A percentile compares a stretch with the other conserved stretches of the same genome.
Conservation (phyloP, 2,329 filamentous ascomycete species). For the Massarina eburnea region DNA sequence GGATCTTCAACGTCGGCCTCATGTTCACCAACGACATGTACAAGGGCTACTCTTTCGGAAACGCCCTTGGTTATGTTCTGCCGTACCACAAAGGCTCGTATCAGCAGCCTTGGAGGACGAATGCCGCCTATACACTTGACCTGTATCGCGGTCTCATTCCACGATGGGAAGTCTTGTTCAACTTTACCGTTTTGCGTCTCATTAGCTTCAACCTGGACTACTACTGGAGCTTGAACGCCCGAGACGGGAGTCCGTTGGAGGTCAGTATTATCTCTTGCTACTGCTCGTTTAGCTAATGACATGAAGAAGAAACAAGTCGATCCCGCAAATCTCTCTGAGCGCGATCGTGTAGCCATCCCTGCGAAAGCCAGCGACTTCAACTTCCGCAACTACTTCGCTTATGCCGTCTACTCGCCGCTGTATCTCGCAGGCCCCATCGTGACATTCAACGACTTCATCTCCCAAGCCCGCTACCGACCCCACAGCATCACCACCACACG, state of each 20-base stretch:
- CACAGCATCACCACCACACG: constrained; percentile 70
- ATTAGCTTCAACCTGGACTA: constrained; percentile 98
- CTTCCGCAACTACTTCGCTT: constrained; percentile 87
- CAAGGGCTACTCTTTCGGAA: constrained; percentile 72
- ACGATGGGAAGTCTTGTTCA: constrained; percentile 97
- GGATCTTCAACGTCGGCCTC: constrained; percentile 83
- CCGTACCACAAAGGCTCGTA: constrained; percentile 46
- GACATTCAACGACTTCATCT: constrained; percentile 97
- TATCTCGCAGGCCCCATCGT: constrained; percentile 92
- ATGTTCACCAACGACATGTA: constrained; percentile 89
- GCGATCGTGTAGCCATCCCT: constrained; percentile 78
- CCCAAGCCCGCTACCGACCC: constrained; percentile 74
- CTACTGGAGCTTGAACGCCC: constrained; percentile 80
- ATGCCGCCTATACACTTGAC: constrained; percentile 74
- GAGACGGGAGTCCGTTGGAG: constrained; percentile 69
- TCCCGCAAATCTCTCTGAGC: constrained; percentile 80
- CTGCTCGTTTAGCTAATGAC: constrained; percentile 57
- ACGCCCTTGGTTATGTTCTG: constrained; percentile 59
- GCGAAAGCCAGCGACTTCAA: constrained; percentile 71
- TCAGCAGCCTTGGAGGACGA: constrained; percentile 49
- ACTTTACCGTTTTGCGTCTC: constrained; percentile 86
- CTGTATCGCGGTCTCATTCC: constrained; percentile 78
- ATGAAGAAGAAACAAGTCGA: constrained; percentile 97
- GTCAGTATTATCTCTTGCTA: constrained; percentile 57
- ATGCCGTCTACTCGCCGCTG: constrained; percentile 86